Conservation (phyloP, 352 stramenopile species). For the Globisporangium cystogenes region DNA sequence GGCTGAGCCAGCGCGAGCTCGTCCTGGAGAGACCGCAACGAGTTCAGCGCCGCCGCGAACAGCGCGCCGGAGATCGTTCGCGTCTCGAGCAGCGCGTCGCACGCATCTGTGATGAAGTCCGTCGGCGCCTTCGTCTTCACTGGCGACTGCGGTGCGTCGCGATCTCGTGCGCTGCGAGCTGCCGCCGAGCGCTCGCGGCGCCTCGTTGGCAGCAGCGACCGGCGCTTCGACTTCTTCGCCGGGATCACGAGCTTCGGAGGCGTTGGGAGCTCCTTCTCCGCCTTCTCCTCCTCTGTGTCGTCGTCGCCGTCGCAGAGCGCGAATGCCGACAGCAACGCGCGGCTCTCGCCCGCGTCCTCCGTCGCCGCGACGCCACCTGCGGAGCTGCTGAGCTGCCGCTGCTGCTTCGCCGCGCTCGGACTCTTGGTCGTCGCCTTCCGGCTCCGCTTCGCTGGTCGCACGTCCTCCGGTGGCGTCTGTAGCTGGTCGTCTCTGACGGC, state of each 20-base stretch:
- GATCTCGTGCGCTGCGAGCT: not conserved
- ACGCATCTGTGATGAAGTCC: conserved; percentile 24
- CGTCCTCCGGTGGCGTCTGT: conserved; percentile 36
- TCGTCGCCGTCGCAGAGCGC: conserved; percentile 3
- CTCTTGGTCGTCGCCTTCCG: not conserved
- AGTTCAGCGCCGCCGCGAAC: conserved; percentile 32
- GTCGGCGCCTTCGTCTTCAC: not conserved
- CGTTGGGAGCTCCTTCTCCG: conserved; percentile 3
- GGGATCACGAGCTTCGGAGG: conserved; percentile 10
- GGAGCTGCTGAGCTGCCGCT: not conserved
- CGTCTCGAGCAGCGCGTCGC: conserved; percentile 27
- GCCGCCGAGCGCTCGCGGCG: too few species aligned
- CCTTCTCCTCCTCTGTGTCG: conserved; percentile 2
- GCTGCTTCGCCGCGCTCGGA: not conserved
- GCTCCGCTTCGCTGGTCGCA: conserved; percentile 27
- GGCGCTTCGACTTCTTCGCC: conserved; percentile 10
- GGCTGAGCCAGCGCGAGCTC: conserved; percentile 9
- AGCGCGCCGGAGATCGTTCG: conserved; percentile 38
- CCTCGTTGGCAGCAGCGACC: not conserved
- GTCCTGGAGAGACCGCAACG: conserved; percentile 16
- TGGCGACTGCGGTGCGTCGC: not conserved
- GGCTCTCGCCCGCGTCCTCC: not conserved
- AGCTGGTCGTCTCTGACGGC: conserved; percentile 25
- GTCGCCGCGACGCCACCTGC: not conserved
- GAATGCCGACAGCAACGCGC: conserved; percentile 10